Percentiles rank a stretch among this genome's conserved stretches.
phyloP scores from a whole-genome alignment of 2,329 filamentous ascomycete species.

The Cladophialophora carrionii region DNA sequence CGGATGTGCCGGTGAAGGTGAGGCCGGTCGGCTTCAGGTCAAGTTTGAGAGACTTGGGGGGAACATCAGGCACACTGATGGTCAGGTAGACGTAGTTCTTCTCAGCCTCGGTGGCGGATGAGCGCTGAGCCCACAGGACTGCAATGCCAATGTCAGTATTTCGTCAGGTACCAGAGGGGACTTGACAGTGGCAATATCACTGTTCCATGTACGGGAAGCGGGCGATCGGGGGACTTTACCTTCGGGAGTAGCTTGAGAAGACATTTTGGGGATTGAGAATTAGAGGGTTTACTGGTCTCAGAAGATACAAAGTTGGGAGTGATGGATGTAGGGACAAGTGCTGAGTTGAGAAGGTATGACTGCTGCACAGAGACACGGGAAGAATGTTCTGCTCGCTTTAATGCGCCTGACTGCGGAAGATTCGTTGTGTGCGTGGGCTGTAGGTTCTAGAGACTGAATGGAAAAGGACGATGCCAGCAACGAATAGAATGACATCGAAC shows the following conservation, averaged over 20 bases:
- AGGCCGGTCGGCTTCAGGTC: slow-evolving; percentile 78
- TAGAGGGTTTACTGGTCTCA: slow-evolving; percentile 19
- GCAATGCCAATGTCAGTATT: slow-evolving; percentile 25
- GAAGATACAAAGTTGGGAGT: slow-evolving; percentile 15
- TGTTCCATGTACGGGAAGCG: slow-evolving; percentile 20
- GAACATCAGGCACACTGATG: slow-evolving; percentile 84
- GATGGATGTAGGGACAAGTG: slow-evolving; percentile 10
- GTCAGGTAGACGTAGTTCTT: slow-evolving; percentile 97
- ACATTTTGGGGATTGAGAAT: slow-evolving; percentile 39
- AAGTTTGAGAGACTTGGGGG: slow-evolving; percentile 74
- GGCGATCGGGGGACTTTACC: slow-evolving; percentile 46
- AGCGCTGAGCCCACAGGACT: slow-evolving; percentile 99
- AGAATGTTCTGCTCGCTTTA: slow-evolving; percentile 16
- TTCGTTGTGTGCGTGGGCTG: slow-evolving; percentile 26
- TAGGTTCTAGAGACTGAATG: slow-evolving; percentile 12
- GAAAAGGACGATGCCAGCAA: slow-evolving; percentile 8
- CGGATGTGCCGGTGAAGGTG: slow-evolving; percentile 79
- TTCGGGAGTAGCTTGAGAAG: slow-evolving; percentile 50
- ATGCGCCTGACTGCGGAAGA: slow-evolving; percentile 8
- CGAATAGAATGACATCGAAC: slow-evolving; percentile 1
- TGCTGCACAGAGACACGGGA: slow-evolving; percentile 35
- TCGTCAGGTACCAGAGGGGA: not conserved
- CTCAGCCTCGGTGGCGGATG: slow-evolving; percentile 72
- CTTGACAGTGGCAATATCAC: not conserved
- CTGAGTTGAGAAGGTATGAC: slow-evolving; percentile 33